These are phyloP conservation scores for Ophiostoma montium DNA, from an alignment of 2,329 filamentous ascomycete species.

Conservation along the genomic window DNA sequence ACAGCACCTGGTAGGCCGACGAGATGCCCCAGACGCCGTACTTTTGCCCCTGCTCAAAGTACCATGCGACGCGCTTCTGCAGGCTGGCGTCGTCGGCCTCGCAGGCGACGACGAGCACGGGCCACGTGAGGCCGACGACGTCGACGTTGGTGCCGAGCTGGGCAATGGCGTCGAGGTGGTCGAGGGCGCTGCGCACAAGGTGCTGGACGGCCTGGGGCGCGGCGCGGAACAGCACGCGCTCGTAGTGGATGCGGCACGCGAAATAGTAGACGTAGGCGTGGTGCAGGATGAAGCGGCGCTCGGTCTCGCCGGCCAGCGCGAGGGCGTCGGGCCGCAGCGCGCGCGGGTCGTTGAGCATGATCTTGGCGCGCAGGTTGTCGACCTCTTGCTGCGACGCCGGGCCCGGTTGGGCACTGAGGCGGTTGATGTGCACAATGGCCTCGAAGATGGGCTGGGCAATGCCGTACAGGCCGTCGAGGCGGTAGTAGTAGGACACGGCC, in stretches of 20 bases:
- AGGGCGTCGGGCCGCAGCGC: not conserved
- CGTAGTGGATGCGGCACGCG: slow-evolving; percentile 5
- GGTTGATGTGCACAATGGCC: slow-evolving; percentile 5
- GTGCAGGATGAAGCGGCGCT: not conserved
- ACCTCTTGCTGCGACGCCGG: not conserved
- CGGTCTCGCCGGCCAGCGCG: not conserved
- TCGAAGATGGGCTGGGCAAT: slow-evolving; percentile 3
- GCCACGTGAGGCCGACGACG: slow-evolving; percentile 1
- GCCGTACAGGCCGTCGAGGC: slow-evolving; percentile 3
- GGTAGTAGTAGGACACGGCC: not conserved
- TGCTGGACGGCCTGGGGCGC: not conserved
- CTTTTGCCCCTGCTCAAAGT: slow-evolving; percentile 1
- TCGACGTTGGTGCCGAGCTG: not conserved
- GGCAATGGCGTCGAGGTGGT: not conserved
- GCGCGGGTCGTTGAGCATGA: slow-evolving; percentile 4
- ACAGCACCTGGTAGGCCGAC: slow-evolving; percentile 1
- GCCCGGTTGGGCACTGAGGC: not conserved
- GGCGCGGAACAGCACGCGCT: not conserved
- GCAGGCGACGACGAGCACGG: not conserved
- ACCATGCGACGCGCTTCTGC: slow-evolving; percentile 1
- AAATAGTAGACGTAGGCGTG: slow-evolving; percentile 6
- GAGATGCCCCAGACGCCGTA: slow-evolving; percentile 5
- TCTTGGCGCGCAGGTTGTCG: slow-evolving; percentile 1
- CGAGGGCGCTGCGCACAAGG: not conserved
- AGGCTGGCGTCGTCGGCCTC: not conserved